Conservation (phyloP, 345 rosid species). For the Rhizophora apiculata region DNA sequence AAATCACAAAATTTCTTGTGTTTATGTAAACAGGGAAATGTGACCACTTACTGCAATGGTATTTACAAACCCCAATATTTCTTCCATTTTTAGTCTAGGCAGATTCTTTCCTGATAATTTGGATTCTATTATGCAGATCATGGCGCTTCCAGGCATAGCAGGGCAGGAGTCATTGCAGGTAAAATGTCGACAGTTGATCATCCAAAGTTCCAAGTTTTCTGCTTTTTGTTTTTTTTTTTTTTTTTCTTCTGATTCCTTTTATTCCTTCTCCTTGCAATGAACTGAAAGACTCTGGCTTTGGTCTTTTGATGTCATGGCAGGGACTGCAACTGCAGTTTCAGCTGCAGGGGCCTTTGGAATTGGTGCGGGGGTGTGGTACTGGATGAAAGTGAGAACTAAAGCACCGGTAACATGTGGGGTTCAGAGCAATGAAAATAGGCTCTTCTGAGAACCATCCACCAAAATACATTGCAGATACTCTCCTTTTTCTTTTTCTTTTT, state of each 20-base stretch:
- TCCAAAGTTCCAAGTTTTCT: neutral
- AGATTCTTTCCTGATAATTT: neutral
- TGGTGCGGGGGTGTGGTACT: constrained; percentile 73
- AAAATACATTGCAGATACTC: too few species aligned
- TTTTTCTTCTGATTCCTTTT: too few species aligned
- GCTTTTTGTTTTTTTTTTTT: neutral
- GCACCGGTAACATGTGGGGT: constrained; percentile 89
- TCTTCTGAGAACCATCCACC: constrained; percentile 40
- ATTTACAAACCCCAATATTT: neutral
- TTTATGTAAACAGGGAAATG: constrained; percentile 56
- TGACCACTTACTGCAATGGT: constrained; percentile 73
- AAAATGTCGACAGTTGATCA: neutral
- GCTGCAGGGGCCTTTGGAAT: constrained; percentile 71
- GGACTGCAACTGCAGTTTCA: constrained; percentile 67
- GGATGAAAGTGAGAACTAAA: constrained; percentile 72
- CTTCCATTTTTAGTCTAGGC: neutral
- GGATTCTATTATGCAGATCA: constrained; percentile 34
- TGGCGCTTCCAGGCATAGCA: constrained; percentile 31
- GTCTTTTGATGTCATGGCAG: constrained; percentile 31
- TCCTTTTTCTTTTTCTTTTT: too few species aligned
- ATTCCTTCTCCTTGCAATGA: too few species aligned
- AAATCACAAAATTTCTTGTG: constrained; percentile 60
- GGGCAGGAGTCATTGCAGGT: constrained; percentile 55
- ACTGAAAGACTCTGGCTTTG: neutral
- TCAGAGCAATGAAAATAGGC: constrained; percentile 78